phyloP scores from a whole-genome alignment of 1,284 basidiomycete species.

The Heterobasidion irregulare region DNA sequence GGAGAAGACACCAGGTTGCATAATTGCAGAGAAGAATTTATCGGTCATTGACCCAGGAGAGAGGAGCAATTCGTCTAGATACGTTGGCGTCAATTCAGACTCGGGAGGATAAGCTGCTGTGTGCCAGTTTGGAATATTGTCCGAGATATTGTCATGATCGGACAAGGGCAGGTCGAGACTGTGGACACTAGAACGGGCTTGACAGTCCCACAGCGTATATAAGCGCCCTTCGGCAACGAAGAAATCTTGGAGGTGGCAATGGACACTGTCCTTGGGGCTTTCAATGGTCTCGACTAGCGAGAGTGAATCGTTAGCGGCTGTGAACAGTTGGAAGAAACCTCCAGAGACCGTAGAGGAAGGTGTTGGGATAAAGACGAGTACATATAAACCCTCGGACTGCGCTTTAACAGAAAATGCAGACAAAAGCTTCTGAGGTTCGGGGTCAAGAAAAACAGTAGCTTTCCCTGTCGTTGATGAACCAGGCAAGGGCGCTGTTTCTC shows the following conservation, averaged over 20 bases:
- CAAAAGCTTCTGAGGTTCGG: constrained; percentile 52
- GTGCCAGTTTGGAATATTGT: constrained; percentile 36
- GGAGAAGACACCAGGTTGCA: constrained; percentile 85
- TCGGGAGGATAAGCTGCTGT: constrained; percentile 51
- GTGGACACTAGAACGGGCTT: constrained; percentile 68
- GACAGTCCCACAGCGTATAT: constrained; percentile 68
- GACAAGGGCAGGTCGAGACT: constrained; percentile 36
- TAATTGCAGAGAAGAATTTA: constrained; percentile 75
- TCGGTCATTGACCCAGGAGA: constrained; percentile 66
- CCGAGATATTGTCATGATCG: constrained; percentile 19
- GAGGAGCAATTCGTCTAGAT: constrained; percentile 77
- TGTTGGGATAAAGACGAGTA: constrained; percentile 62
- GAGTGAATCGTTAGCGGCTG: constrained; percentile 45
- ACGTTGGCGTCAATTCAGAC: constrained; percentile 74
- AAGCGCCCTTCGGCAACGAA: constrained; percentile 42
- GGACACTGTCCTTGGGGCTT: constrained; percentile 47
- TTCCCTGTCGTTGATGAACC: constrained; percentile 25
- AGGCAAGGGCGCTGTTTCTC: constrained; percentile 26
- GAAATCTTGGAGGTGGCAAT: constrained; percentile 73
- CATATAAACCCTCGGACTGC: constrained; percentile 32
- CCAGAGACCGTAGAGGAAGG: constrained; percentile 52
- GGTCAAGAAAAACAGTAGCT: constrained; percentile 42
- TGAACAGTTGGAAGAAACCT: constrained; percentile 62
- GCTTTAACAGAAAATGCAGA: constrained; percentile 39
- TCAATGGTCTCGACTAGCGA: constrained; percentile 47